Evolutionary conservation across 179 eudicot genomes (phyloP).

Genomic region (Amaranthus tricolor): DNA sequence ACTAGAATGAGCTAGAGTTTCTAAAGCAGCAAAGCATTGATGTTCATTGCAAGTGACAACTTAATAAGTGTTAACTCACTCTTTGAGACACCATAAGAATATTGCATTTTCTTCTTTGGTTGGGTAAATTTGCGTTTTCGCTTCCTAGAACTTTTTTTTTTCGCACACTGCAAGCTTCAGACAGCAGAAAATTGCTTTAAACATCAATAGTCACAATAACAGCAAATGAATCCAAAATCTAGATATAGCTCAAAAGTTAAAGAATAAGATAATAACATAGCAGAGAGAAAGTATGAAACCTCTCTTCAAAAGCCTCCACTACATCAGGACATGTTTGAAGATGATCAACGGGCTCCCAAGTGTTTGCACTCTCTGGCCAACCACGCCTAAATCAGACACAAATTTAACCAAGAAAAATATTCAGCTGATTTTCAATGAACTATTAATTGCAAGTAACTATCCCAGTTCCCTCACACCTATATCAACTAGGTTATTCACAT

Average conservation of each 20-base stretch:
- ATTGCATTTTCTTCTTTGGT: constrained; percentile 73
- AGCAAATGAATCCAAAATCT: not conserved
- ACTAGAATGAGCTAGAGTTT: constrained; percentile 26
- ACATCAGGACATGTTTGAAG: constrained; percentile 74
- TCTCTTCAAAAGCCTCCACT: constrained; percentile 84
- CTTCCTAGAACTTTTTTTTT: constrained; percentile 53
- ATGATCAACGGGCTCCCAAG: constrained; percentile 97
- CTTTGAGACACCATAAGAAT: constrained; percentile 59
- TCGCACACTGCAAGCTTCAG: constrained; percentile 57
- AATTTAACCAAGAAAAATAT: constrained; percentile 17
- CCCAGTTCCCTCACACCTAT: not conserved
- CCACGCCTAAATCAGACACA: constrained; percentile 71
- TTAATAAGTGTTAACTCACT: constrained; percentile 44
- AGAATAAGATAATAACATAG: constrained; percentile 1
- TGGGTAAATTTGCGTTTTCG: constrained; percentile 71
- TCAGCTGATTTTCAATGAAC: constrained; percentile 5
- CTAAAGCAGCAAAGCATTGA: constrained; percentile 27
- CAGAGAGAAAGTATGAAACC: constrained; percentile 37
- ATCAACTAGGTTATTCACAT: not conserved
- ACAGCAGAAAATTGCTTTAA: constrained; percentile 4
- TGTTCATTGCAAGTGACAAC: constrained; percentile 37
- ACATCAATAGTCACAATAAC: constrained; percentile 5
- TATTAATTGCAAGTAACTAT: not conserved
- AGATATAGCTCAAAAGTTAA: constrained; percentile 3
- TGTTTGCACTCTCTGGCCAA: constrained; percentile 95